Conservation (phyloP, 441 rosid species). For the Dalechampia spathulata region DNA sequence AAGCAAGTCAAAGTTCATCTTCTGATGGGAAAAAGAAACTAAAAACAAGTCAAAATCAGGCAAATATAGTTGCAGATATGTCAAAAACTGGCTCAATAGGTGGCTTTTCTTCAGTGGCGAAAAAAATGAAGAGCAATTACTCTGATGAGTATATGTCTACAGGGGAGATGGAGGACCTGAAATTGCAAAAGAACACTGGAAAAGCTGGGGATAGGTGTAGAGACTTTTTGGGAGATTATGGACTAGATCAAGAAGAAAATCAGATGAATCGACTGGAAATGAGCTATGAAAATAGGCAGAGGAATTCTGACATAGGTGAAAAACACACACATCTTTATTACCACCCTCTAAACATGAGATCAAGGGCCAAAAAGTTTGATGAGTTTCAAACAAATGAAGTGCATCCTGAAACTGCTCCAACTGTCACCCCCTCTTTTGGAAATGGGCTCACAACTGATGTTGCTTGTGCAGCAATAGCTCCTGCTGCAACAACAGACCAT, state of each 20-base stretch:
- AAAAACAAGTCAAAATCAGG: conserved; percentile 41
- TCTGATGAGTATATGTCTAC: conserved; percentile 29
- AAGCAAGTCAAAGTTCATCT: conserved; percentile 39
- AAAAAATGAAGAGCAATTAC: conserved; percentile 40
- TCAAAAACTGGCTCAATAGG: conserved; percentile 36
- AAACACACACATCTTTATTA: conserved; percentile 25
- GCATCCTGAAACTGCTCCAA: conserved; percentile 20
- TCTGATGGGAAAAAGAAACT: conserved; percentile 47
- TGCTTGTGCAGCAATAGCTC: conserved; percentile 34
- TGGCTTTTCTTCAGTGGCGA: conserved; percentile 35
- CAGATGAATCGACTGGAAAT: conserved; percentile 26
- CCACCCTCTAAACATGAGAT: conserved; percentile 36
- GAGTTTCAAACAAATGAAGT: conserved; percentile 25
- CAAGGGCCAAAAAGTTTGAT: conserved; percentile 27
- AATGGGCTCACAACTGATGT: conserved; percentile 35
- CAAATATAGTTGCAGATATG: conserved; percentile 25
- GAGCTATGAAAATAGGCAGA: conserved; percentile 25
- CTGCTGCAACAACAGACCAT: conserved; percentile 59
- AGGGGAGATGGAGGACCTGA: conserved; percentile 39
- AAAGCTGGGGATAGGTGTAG: conserved; percentile 54
- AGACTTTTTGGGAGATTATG: conserved; percentile 81
- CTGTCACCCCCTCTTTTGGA: conserved; percentile 27
- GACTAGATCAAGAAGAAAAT: conserved; percentile 54
- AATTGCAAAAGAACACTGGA: conserved; percentile 35
- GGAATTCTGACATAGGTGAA: conserved; percentile 34